Conservation (phyloP, 2,329 filamentous ascomycete genomes). For the Cadophora luteo-olivacea region DNA sequence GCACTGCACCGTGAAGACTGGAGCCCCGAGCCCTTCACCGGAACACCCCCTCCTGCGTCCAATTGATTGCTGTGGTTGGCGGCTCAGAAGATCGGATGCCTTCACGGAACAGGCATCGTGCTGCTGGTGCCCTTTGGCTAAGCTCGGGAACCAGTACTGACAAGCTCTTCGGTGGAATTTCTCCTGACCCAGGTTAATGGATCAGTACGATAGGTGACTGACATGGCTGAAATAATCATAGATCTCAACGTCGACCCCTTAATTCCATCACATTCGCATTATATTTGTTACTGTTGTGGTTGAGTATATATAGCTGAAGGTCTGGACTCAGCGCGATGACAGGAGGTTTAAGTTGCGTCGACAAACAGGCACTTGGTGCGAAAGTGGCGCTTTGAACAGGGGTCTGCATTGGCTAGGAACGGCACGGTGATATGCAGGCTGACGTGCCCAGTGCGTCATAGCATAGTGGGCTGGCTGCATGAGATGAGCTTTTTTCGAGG, state of each 20-base stretch:
- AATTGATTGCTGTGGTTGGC: conserved; percentile 20
- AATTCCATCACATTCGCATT: not conserved
- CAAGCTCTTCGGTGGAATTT: not conserved
- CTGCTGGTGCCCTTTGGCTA: conserved; percentile 7
- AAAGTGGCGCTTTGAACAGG: not conserved
- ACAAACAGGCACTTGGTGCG: not conserved
- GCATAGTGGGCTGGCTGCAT: conserved; percentile 2
- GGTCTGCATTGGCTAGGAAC: conserved; percentile 5
- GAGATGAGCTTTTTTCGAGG: not conserved
- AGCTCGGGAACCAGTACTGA: conserved; percentile 1
- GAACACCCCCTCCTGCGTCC: not conserved
- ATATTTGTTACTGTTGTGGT: not conserved
- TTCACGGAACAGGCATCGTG: conserved; percentile 19
- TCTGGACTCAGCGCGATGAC: conserved; percentile 1
- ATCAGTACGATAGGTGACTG: not conserved
- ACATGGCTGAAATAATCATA: not conserved
- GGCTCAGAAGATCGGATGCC: conserved; percentile 15
- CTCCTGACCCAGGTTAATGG: not conserved
- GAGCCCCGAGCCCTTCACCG: conserved; percentile 4
- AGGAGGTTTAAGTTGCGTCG: conserved; percentile 9
- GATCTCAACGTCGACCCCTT: not conserved
- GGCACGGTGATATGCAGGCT: not conserved
- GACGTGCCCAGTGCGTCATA: conserved; percentile 16
- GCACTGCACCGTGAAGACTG: conserved; percentile 7
- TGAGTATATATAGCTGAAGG: conserved; percentile 11